These are phyloP conservation scores for Geoglossum cookeanum DNA, from an alignment of 2,329 filamentous ascomycete genomes.

Conservation along the genomic window DNA sequence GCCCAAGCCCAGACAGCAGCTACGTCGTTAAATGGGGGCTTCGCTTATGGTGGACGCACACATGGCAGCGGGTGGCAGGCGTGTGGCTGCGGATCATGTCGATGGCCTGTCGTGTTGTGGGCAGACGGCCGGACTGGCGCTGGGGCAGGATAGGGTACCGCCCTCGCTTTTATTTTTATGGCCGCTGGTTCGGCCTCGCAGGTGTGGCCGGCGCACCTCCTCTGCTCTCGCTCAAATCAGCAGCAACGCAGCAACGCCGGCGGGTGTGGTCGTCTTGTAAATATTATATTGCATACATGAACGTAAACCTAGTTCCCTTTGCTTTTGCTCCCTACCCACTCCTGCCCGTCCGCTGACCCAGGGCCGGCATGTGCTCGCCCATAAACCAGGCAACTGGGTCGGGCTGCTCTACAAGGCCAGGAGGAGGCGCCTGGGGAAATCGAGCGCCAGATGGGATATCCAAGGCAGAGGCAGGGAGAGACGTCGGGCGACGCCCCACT, in stretches of 20 bases:
- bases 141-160: too few relatives aligned
- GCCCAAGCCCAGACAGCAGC: background rate
- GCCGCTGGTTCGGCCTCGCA: background rate
- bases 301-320: background rate
- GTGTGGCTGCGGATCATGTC: background rate
- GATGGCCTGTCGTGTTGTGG: background rate
- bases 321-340: background rate
- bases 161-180: background rate
- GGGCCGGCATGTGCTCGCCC: background rate
- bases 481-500: too few relatives aligned
- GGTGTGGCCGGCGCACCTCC: background rate
- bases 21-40: too few relatives aligned
- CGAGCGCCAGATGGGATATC: too few relatives aligned
- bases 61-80: background rate
- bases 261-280: background rate
- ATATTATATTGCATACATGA: background rate
- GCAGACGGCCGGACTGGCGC: background rate
- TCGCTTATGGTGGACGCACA: background rate
- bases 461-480: too few relatives aligned
- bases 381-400: background rate
- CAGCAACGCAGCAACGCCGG: background rate
- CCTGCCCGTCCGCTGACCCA: too few relatives aligned
- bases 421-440: too few relatives aligned
- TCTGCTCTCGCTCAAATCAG: background rate
- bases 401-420: too few relatives aligned